Conservation (phyloP, 306 rosid genomes). For the Prunus salicina region DNA sequence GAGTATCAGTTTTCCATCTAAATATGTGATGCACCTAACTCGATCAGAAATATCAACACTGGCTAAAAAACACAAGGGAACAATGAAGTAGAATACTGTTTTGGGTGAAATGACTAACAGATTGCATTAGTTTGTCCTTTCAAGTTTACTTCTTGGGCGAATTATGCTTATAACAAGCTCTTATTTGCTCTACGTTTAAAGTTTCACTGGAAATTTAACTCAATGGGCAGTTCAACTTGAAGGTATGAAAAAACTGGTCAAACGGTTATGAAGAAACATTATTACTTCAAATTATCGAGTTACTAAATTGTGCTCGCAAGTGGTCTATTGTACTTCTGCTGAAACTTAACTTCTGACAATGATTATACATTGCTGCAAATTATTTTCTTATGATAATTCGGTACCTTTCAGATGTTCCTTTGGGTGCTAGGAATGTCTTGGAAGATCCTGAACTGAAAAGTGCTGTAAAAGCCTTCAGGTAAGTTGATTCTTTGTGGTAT, state of each 20-base stretch:
- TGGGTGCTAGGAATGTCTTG: slow-evolving; percentile 83
- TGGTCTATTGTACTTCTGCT: not conserved
- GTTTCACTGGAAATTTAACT: not conserved
- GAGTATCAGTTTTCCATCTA: not conserved
- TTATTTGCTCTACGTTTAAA: not conserved
- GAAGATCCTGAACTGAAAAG: slow-evolving; percentile 75
- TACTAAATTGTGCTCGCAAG: not conserved
- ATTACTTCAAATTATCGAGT: not conserved
- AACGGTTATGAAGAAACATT: not conserved
- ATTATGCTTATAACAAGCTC: not conserved
- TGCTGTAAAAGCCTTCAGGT: slow-evolving; percentile 90
- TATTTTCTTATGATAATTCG: not conserved
- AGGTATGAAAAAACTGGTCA: not conserved
- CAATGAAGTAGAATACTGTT: not conserved
- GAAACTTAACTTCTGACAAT: not conserved
- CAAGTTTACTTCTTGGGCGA: not conserved
- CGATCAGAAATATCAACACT: not conserved
- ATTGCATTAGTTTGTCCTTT: not conserved
- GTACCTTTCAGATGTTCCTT: slow-evolving; percentile 66
- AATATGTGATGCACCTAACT: not conserved
- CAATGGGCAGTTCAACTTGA: not conserved
- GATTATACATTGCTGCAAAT: not conserved
- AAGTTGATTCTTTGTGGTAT: not conserved
- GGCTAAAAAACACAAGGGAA: not conserved
- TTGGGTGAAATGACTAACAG: not conserved